Evolutionary conservation across 2,329 filamentous ascomycete species (phyloP), one percentile per base, ranked within the genome.

Genomic region (Calycina herbarum): DNA sequence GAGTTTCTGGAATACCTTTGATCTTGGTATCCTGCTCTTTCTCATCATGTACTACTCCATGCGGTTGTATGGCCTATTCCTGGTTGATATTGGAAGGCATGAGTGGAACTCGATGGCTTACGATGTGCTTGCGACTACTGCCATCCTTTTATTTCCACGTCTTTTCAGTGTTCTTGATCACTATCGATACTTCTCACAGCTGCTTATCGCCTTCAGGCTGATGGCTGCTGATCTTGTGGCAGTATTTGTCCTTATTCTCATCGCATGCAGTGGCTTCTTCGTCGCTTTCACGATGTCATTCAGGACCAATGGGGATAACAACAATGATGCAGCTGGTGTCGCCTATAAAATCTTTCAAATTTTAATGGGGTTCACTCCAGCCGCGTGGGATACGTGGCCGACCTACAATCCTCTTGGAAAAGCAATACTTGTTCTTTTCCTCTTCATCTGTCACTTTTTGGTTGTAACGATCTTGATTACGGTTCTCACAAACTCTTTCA

Each of bases 1-100:
- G 88, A 96, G 93, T 76, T 95, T 97, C 77, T 97, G 94, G 94
- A 97, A 97, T 77, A 87, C 94, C 45, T 97, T 97, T 77, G 94
- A 97, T 75, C 82, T 97, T 45, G 94, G 94, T 8, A 97, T 97
- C 62, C 80, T 97, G 62, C 80, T 96, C 29, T 82, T 97, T 67
- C 87, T 97, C 72, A 88, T 96, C 73, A 85, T 92, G 64, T 97
- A 97, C 80, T 96, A 97, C 76, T 91, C 91, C 73, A 88, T 97
- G 80, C 88, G 94, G 64, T 84, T 95, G 15, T 97, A 96, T 73
- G 93, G 93, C 24, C 90, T 97, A 61, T 88, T 97, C 66, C 82
- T 96, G 71, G 87, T 92, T 1, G 91, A 94, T 70, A 85, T 89
- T 27, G 81, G 81, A 62, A 85, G 83, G 59, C 85, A 90, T 67